phyloP scores from a whole-genome alignment of 2,329 filamentous ascomycete genomes.

The Verticillium longisporum region DNA sequence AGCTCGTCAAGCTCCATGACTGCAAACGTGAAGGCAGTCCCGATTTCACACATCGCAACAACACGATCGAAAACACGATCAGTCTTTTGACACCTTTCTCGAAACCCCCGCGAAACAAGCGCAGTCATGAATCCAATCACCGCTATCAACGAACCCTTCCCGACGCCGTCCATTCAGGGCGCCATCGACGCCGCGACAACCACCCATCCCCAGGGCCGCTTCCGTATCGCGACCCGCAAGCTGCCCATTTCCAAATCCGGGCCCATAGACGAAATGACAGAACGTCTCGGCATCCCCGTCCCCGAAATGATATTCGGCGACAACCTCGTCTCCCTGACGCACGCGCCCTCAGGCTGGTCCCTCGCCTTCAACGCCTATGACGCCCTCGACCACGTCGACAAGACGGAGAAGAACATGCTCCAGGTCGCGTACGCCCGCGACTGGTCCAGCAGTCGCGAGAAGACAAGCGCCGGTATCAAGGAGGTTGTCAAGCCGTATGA shows the following conservation, averaged over 20 bases:
- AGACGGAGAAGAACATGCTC: slow-evolving; percentile 85
- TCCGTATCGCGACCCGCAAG: slow-evolving; percentile 77
- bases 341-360: slow-evolving; percentile 66
- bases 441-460: slow-evolving; percentile 65
- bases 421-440: slow-evolving; percentile 88
- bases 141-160: slow-evolving; percentile 46
- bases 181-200: slow-evolving; percentile 47
- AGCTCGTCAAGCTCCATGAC: neutral
- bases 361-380: slow-evolving; percentile 79
- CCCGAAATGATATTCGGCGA: slow-evolving; percentile 99
- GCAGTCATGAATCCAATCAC: slow-evolving; percentile 30
- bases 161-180: slow-evolving; percentile 29
- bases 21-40: neutral
- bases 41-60: neutral
- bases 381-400: slow-evolving; percentile 86
- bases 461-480: slow-evolving; percentile 79
- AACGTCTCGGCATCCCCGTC: slow-evolving; percentile 73
- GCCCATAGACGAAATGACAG: slow-evolving; percentile 80
- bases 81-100: neutral
- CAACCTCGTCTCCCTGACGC: slow-evolving; percentile 72
- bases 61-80: slow-evolving; percentile 3
- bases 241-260: slow-evolving; percentile 89
- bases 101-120: neutral
- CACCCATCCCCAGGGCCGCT: slow-evolving; percentile 54
- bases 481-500: slow-evolving; percentile 95